Evolutionary conservation across 495 filamentous ascomycete genomes (phyloP), one percentile per base, ranked within the genome.

Genomic region (Pyrenopolyporus hunteri): DNA sequence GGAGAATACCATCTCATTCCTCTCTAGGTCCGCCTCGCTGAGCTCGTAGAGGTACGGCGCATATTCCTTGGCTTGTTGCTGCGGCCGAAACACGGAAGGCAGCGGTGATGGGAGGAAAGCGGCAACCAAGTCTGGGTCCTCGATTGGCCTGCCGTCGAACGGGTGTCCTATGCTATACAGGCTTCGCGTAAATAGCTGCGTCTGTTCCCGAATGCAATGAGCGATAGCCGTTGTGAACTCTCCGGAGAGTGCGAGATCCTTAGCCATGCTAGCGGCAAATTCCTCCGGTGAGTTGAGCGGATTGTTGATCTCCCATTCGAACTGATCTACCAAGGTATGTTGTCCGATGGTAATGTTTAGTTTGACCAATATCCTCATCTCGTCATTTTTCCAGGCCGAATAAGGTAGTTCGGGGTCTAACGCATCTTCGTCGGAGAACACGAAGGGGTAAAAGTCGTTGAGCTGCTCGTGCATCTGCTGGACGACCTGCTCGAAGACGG

Each of bases 291-390:
- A 93, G 73, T 98, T 98, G 58, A 86, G 78, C 0, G 92, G 87
- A 66, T 97, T 93, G 71, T 98, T 98, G 68, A 98, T 91, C 68
- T 98, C 94, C 94, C 94, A 98, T 74, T 98, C 94, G 47, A 98
- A 98, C 70, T 98, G 95, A 66, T 98, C 94, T 17, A 97, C 87
- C 20, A 98, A 80, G 0, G 93, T 97, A 71, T 96, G 90, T 58
- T 90, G 88, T 1, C 94, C 95, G 71, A 98, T 97, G 19, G 94
- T 98, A 68, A 98, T 97, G 70, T 98, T 96, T 33, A 98, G 80
- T 73, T 97, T 97, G 65, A 98, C 85, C 14, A 92, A 76, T 25
- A 98, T 92, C 51, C 94, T 87, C 93, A 98, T 97, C 75, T 98
- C 94, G 66, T 98, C 95, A 66, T 98, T 94, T 72, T 97, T 97